Evolutionary conservation across 768 basidiomycete species (phyloP).

Genomic region (Porpolomopsis calyptriformis): DNA sequence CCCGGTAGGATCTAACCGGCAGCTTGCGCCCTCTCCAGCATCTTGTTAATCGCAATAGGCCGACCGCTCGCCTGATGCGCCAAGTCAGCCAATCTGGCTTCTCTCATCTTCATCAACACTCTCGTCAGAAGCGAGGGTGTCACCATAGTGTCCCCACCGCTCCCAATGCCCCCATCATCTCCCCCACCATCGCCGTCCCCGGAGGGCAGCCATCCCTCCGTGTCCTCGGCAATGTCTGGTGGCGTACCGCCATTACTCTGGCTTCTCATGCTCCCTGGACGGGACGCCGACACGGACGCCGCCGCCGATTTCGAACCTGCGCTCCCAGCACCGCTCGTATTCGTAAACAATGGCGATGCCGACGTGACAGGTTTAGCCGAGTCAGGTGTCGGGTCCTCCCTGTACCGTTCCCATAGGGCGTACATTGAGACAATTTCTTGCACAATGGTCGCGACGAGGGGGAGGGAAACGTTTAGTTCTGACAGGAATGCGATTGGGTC

Average conservation of each 20-base stretch:
- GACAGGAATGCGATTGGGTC: slow-evolving; percentile 79
- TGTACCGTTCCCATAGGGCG: slow-evolving; percentile 78
- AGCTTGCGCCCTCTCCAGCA: slow-evolving; percentile 62
- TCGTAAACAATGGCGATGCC: slow-evolving; percentile 1
- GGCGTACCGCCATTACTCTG: slow-evolving; percentile 20
- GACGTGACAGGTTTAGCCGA: neutral
- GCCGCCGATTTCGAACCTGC: slow-evolving; percentile 18
- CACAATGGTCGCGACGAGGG: slow-evolving; percentile 70
- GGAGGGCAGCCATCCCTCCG: neutral
- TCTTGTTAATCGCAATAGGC: slow-evolving; percentile 54
- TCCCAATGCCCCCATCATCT: slow-evolving; percentile 11
- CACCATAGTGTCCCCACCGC: slow-evolving; percentile 26
- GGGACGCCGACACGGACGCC: slow-evolving; percentile 15
- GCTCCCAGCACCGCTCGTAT: neutral
- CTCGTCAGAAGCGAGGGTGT: slow-evolving; percentile 50
- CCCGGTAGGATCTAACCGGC: slow-evolving; percentile 39
- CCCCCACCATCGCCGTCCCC: slow-evolving; percentile 6
- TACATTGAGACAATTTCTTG: slow-evolving; percentile 91
- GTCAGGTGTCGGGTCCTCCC: slow-evolving; percentile 39
- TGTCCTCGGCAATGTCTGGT: slow-evolving; percentile 15
- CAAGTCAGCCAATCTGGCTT: slow-evolving; percentile 47
- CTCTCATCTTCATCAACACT: slow-evolving; percentile 57
- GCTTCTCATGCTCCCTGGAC: slow-evolving; percentile 8
- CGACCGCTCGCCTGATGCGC: slow-evolving; percentile 38
- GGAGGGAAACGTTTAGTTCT: slow-evolving; percentile 73